These are phyloP conservation scores for Xylaria sp. DNA, from an alignment of 2,329 filamentous ascomycete genomes.

Conservation along the genomic window DNA sequence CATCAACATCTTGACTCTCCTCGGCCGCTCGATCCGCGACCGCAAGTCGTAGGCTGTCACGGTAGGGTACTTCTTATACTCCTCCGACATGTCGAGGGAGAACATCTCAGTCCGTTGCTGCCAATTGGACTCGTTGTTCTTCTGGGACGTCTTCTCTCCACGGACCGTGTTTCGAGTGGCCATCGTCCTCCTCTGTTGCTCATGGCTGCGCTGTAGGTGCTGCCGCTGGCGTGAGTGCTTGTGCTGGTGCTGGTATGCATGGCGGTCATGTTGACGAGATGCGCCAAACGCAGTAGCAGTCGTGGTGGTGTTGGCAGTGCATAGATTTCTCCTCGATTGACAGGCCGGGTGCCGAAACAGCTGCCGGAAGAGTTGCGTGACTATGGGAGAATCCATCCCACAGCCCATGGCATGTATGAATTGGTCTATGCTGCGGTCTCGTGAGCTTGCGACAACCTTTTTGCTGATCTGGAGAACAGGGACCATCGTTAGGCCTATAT, in stretches of 20 bases:
- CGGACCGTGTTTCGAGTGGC: slow-evolving; percentile 44
- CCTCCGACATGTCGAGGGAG: slow-evolving; percentile 79
- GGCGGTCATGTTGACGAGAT: slow-evolving; percentile 54
- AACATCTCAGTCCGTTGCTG: slow-evolving; percentile 83
- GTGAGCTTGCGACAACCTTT: slow-evolving; percentile 33
- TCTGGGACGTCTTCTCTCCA: slow-evolving; percentile 42
- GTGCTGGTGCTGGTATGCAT: slow-evolving; percentile 45
- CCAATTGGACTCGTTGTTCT: slow-evolving; percentile 77
- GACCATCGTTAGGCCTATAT: neutral
- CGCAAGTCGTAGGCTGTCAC: slow-evolving; percentile 86
- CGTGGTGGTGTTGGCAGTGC: slow-evolving; percentile 29
- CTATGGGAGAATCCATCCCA: slow-evolving; percentile 82
- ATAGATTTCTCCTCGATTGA: slow-evolving; percentile 61
- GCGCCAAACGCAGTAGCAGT: slow-evolving; percentile 47
- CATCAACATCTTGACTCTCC: slow-evolving; percentile 94
- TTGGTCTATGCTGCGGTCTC: slow-evolving; percentile 31
- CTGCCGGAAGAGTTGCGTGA: slow-evolving; percentile 83
- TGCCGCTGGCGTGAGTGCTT: neutral
- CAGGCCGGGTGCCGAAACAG: slow-evolving; percentile 81
- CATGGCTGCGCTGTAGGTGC: slow-evolving; percentile 36
- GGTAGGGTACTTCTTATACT: slow-evolving; percentile 84
- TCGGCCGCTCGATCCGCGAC: slow-evolving; percentile 77
- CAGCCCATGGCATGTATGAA: slow-evolving; percentile 38
- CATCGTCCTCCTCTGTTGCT: slow-evolving; percentile 50
- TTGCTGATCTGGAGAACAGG: neutral